Evolutionary conservation across 1,139 yeast species (phyloP).

Genomic region (Yarrowia galli): DNA sequence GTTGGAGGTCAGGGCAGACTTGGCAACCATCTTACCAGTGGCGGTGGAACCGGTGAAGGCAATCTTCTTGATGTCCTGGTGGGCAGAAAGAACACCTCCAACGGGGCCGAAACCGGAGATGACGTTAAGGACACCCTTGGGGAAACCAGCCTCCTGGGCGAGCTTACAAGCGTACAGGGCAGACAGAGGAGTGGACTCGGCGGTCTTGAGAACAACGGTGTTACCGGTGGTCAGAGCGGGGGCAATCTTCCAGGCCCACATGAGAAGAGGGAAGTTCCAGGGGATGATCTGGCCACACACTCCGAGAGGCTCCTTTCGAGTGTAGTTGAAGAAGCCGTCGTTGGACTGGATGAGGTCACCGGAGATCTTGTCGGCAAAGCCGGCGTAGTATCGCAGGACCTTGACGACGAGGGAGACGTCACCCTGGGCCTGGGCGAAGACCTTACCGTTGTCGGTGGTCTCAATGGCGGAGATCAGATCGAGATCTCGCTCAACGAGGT

Average conservation of each 20-base stretch:
- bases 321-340: conserved; percentile 64
- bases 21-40: conserved; percentile 78
- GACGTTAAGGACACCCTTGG: conserved; percentile 77
- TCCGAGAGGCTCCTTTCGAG: conserved; percentile 72
- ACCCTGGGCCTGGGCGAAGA: conserved; percentile 61
- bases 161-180: conserved; percentile 68
- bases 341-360: conserved; percentile 76
- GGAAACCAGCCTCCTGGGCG: conserved; percentile 73
- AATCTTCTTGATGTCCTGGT: conserved; percentile 73
- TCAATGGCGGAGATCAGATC: conserved; percentile 72
- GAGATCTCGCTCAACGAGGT: conserved; percentile 64
- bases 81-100: conserved; percentile 75
- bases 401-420: conserved; percentile 66
- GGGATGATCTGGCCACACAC: conserved; percentile 87
- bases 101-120: conserved; percentile 78
- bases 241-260: conserved; percentile 84
- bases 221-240: conserved; percentile 84
- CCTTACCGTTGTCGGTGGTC: conserved; percentile 84
- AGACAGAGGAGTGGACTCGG: conserved; percentile 81
- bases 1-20: conserved; percentile 70
- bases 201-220: conserved; percentile 75
- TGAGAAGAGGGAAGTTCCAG: conserved; percentile 88
- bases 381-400: conserved; percentile 75
- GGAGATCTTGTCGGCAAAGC: conserved; percentile 75
- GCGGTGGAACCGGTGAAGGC: conserved; percentile 90